Evolutionary conservation across 2,329 filamentous ascomycete species (phyloP), one percentile per base, ranked within the genome.

Genomic region (Arthroderma sp.): DNA sequence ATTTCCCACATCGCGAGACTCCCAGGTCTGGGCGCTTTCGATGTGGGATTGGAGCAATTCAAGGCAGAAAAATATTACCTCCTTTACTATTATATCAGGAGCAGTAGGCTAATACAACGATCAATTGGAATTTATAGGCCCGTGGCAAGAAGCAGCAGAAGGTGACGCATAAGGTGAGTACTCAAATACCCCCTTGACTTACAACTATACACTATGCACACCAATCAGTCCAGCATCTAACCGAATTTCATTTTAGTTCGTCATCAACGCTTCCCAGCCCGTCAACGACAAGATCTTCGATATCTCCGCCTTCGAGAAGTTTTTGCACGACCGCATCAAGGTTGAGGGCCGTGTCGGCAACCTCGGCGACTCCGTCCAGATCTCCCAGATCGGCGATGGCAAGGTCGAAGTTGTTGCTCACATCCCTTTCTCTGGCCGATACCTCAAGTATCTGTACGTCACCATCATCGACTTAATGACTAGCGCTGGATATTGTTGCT

Each of bases 221-320:
- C 38, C 31, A 7, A 7, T 40, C 6, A 10, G 28, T 36, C 29
- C 9, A 22, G 15, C 11, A 36, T 36, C 11, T 36, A 11, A 36
- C 9, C 11, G 3, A 9, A 9, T 11, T 3, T 3, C 9, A 11
- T 9, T 38, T 28, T 59, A 93, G 89, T 98, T 86, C 82, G 82
- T 94, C 77, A 96, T 98, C 85, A 94, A 98, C 77, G 89, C 88
- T 71, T 88, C 86, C 64, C 89, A 96, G 75, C 91, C 91, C 63
- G 88, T 88, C 60, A 85, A 80, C 75, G 91, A 98, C 80, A 96
- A 96, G 83, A 98, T 98, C 80, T 96, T 98, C 81, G 91, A 98
- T 71, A 82, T 94, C 69, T 81, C 85, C 63, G 88, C 88, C 59
- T 98, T 98, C 71, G 88, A 95, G 77, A 96, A 96, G 82, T 98